These are phyloP conservation scores for Lactifluus volemus DNA, from an alignment of 768 basidiomycete genomes.

Conservation along the genomic window DNA sequence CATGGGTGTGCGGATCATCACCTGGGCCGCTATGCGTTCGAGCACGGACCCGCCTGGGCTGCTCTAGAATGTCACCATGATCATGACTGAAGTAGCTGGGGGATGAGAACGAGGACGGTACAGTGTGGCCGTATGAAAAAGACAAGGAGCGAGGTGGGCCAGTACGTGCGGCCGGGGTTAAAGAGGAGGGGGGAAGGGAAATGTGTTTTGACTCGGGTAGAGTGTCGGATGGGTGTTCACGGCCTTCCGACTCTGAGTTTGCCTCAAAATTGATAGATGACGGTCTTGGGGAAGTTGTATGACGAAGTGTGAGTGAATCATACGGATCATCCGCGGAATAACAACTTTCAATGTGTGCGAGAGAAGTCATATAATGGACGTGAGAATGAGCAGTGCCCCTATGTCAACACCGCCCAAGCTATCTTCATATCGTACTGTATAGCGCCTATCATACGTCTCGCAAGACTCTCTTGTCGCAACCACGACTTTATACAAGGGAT, in stretches of 20 bases:
- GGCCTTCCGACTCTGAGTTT: not conserved
- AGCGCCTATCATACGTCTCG: too few species aligned
- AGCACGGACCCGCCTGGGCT: slow-evolving; percentile 25
- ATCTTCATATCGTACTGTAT: too few species aligned
- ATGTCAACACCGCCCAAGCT: too few species aligned
- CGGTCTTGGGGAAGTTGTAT: not conserved
- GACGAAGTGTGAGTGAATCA: not conserved
- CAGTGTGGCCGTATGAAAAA: not conserved
- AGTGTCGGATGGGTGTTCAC: not conserved
- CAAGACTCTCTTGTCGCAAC: not conserved
- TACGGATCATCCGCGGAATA: not conserved
- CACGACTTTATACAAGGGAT: not conserved
- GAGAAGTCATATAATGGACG: not conserved
- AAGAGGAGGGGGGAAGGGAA: not conserved
- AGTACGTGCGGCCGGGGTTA: slow-evolving; percentile 12
- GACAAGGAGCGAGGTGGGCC: slow-evolving; percentile 15
- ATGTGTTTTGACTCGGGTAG: not conserved
- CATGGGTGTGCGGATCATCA: slow-evolving; percentile 24
- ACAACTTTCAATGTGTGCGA: not conserved
- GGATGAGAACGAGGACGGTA: slow-evolving; percentile 6
- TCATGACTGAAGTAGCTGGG: slow-evolving; percentile 8
- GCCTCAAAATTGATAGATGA: not conserved
- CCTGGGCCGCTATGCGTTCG: slow-evolving; percentile 23
- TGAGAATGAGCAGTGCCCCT: too few species aligned
- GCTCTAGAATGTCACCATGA: slow-evolving; percentile 24